Percentiles rank a stretch among this genome's conserved stretches.
These are phyloP conservation scores for Pluteus cervinus DNA, from an alignment of 768 basidiomycete species.

Conservation along the genomic window DNA sequence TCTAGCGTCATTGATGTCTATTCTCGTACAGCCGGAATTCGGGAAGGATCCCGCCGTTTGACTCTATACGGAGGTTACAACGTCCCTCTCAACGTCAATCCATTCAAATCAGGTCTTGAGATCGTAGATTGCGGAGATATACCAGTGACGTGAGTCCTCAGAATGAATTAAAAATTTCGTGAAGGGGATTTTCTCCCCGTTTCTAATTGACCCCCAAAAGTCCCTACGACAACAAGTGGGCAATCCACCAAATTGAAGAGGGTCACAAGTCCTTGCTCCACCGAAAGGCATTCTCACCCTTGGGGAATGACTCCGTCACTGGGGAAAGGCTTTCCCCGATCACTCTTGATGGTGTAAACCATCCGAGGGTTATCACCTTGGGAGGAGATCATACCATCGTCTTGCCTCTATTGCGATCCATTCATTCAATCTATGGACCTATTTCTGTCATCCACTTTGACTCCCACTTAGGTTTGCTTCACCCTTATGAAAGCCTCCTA, in stretches of 20 bases:
- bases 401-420: slow-evolving; percentile 54
- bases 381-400: slow-evolving; percentile 89
- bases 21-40: slow-evolving; percentile 64
- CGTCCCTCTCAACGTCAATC: slow-evolving; percentile 67
- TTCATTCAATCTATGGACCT: slow-evolving; percentile 71
- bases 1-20: slow-evolving; percentile 1
- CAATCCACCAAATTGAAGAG: slow-evolving; percentile 69
- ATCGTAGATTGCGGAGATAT: slow-evolving; percentile 78
- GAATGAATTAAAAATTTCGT: too few species aligned
- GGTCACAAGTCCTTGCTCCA: slow-evolving; percentile 70
- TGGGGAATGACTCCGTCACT: slow-evolving; percentile 57
- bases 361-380: slow-evolving; percentile 76
- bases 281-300: slow-evolving; percentile 51
- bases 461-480: slow-evolving; percentile 50
- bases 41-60: slow-evolving; percentile 70
- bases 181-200: too few species aligned
- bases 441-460: slow-evolving; percentile 87
- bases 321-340: slow-evolving; percentile 53
- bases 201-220: slow-evolving; percentile 14
- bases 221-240: slow-evolving; percentile 69
- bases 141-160: slow-evolving; percentile 47
- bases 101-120: slow-evolving; percentile 60
- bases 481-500: slow-evolving; percentile 9
- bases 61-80: slow-evolving; percentile 78
- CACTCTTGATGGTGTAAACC: slow-evolving; percentile 63